A percentile compares a stretch with the other conserved stretches of the same genome.
phyloP scores from a whole-genome alignment of 768 basidiomycete genomes.

The Boletales sp. region DNA sequence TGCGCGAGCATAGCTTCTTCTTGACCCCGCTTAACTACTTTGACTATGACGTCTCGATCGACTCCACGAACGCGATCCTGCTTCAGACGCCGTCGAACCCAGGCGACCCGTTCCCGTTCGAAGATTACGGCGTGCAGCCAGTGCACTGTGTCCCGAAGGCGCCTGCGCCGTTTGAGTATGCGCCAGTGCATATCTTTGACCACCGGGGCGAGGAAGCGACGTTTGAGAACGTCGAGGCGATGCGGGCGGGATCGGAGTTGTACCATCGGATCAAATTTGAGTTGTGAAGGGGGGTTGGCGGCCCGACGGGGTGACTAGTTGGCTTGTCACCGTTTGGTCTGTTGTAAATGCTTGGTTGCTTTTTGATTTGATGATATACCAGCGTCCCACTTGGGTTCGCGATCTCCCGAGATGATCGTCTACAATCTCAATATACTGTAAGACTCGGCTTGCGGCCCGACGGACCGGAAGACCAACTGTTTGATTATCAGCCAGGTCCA shows the following conservation, averaged over 20 bases:
- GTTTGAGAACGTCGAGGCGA: conserved; percentile 33
- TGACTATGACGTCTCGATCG: conserved; percentile 60
- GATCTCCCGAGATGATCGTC: no score
- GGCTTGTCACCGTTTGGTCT: no score
- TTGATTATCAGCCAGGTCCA: no score
- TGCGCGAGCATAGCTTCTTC: conserved; percentile 40
- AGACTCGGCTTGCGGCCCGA: no score
- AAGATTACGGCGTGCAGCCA: conserved; percentile 52
- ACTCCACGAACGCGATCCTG: conserved; percentile 50
- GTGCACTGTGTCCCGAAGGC: conserved; percentile 37
- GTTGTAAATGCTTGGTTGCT: no score
- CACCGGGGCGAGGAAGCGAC: conserved; percentile 30
- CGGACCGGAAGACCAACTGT: no score
- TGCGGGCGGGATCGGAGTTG: conserved; percentile 38
- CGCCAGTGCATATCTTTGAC: conserved; percentile 32
- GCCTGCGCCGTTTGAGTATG: conserved; percentile 39
- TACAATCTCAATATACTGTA: no score
- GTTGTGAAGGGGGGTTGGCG: conserved; percentile 5
- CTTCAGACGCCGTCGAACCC: conserved; percentile 37
- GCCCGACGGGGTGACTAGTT: no score
- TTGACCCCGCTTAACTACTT: conserved; percentile 64
- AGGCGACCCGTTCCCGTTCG: conserved; percentile 38
- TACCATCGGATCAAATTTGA: conserved; percentile 38
- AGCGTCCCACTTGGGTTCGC: no score
- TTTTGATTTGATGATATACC: no score